Evolutionary conservation across 208 protist species (phyloP), one percentile per base, ranked within the genome.

Genomic region (Trypanosoma rangeli): DNA sequence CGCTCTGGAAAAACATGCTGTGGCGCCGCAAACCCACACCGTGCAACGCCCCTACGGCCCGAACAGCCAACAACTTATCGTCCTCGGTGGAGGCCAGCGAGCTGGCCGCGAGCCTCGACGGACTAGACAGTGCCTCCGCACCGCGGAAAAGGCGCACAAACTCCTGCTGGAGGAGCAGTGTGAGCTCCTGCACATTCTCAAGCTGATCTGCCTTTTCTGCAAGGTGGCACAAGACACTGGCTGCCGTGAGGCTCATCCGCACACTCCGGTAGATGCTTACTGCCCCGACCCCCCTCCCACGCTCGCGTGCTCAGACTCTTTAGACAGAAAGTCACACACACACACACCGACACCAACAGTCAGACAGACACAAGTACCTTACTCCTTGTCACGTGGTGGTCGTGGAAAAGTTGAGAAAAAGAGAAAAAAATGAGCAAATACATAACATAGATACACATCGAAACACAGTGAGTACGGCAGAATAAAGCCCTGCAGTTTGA

Each of bases 11-110:
- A 67, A 88, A 90, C 18, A 28, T 64, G 9, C 35, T 35, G 49
- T 90, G 82, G 33, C 63, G 62, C 10, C 55, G 50, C 12, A 46
- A 44, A n/a, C 70, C 87, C 8, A 61, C 82, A 24, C 71, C 74
- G 64, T 96, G 87, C 31, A 96, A 82, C 16, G 57, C 53, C 7
- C 66, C 48, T 8, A 96, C 87, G 5, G 85, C 79, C 20, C 76
- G 74, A 44, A 86, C 84, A 31, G 80, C 63, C 22, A 82, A 39
- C 10, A 96, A 76, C 62, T 83, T 84, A 20, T 77, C 84, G 68
- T 96, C 91, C 60, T 96, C 88, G 2, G 73, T 72, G 12, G 87
- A 89, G 10, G 79, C 85, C 22, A 93, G 64, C 1, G 82, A 83
- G 4, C 72, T 52, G 0, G 66, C 20, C 26, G 64, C 66, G 35